Conservation (phyloP, 345 rosid genomes). For the Populus euphratica region DNA sequence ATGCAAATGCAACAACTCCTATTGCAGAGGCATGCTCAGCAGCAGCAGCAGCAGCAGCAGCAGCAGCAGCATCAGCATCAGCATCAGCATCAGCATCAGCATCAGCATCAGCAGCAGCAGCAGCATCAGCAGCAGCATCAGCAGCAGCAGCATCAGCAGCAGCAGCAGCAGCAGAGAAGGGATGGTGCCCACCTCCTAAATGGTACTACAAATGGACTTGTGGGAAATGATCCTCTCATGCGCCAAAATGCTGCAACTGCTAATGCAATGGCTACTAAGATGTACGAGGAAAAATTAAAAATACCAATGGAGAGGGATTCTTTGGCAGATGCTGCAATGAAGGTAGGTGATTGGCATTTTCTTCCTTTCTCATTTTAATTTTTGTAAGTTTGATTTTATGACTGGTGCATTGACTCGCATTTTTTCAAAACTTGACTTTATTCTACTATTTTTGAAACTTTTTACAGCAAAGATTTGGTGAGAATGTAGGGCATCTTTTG, state of each 20-base stretch:
- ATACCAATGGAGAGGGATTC: slow-evolving; percentile 80
- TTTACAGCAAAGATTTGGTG: slow-evolving; percentile 73
- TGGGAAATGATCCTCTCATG: slow-evolving; percentile 70
- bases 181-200: slow-evolving; percentile 75
- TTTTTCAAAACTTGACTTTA: neutral
- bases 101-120: slow-evolving; percentile 36
- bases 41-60: slow-evolving; percentile 55
- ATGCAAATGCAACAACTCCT: slow-evolving; percentile 29
- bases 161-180: slow-evolving; percentile 61
- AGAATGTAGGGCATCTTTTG: slow-evolving; percentile 81
- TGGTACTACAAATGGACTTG: slow-evolving; percentile 76
- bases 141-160: slow-evolving; percentile 46
- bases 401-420: neutral
- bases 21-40: slow-evolving; percentile 38
- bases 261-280: slow-evolving; percentile 74
- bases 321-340: slow-evolving; percentile 74
- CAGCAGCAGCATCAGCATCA: slow-evolving; percentile 43
- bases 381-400: neutral
- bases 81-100: slow-evolving; percentile 43
- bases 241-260: slow-evolving; percentile 77
- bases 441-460: slow-evolving; percentile 9
- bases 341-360: slow-evolving; percentile 41
- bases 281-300: slow-evolving; percentile 86
- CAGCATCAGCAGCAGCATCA: slow-evolving; percentile 64
- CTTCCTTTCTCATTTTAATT: neutral